phyloP scores from a whole-genome alignment of 768 basidiomycete genomes.

The Gymnopilus dilepis region DNA sequence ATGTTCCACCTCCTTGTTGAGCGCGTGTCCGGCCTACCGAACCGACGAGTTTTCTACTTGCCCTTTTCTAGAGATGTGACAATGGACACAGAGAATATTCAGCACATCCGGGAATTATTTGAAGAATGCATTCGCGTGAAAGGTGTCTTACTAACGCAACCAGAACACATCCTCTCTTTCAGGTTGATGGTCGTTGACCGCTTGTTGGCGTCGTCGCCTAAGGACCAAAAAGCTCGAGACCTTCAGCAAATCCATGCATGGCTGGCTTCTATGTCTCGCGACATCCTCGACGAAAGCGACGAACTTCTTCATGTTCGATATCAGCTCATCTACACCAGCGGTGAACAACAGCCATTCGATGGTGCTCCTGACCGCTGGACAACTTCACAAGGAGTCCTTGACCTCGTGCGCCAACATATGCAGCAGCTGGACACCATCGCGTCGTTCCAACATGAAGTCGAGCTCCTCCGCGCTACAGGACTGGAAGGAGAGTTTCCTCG shows the following conservation, averaged over 20 bases:
- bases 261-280: conserved; percentile 35
- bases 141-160: conserved; percentile 56
- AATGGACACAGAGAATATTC: conserved; percentile 22
- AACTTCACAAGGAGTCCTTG: conserved; percentile 42
- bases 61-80: conserved; percentile 53
- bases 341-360: conserved; percentile 41
- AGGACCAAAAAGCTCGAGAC: conserved; percentile 12
- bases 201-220: conserved; percentile 16
- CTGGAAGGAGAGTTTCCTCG: conserved; percentile 17
- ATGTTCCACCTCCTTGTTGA: conserved; percentile 56
- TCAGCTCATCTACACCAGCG: conserved; percentile 53
- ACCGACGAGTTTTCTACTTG: conserved; percentile 52
- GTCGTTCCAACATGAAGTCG: conserved; percentile 27
- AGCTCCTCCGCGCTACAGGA: not conserved
- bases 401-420: conserved; percentile 30
- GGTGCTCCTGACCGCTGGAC: conserved; percentile 49
- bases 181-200: conserved; percentile 51
- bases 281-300: conserved; percentile 53
- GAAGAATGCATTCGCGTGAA: conserved; percentile 40
- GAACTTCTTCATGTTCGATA: conserved; percentile 53
- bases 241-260: conserved; percentile 35
- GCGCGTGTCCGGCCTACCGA: conserved; percentile 47
- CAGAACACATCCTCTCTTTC: conserved; percentile 59
- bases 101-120: conserved; percentile 36
- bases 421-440: conserved; percentile 2